A percentile compares a stretch with the other conserved stretches of the same genome.
Conservation (phyloP, 2,329 filamentous ascomycete species). For the Cylindrodendrum hubeiense region DNA sequence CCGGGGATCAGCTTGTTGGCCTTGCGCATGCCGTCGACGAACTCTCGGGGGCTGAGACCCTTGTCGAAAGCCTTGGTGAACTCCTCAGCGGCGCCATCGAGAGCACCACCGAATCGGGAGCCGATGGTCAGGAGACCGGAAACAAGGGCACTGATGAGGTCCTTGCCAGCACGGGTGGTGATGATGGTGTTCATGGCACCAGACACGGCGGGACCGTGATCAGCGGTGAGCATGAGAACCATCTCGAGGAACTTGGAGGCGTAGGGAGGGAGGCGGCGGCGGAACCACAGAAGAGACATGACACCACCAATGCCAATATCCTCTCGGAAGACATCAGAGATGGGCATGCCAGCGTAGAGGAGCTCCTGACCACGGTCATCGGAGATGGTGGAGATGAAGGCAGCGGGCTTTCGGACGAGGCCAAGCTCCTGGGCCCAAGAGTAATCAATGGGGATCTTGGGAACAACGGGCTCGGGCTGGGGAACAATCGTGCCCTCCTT, state of each 20-base stretch:
- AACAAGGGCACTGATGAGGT: slow-evolving; percentile 94
- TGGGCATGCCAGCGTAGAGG: slow-evolving; percentile 98
- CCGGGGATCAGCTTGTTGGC: slow-evolving; percentile 99
- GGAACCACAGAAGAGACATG: slow-evolving; percentile 99
- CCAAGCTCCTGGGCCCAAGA: slow-evolving; percentile 99
- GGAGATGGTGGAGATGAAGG: slow-evolving; percentile 99
- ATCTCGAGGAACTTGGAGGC: slow-evolving; percentile 99
- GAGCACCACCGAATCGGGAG: slow-evolving; percentile 97
- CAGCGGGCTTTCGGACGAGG: slow-evolving; percentile 98
- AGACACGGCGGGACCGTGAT: slow-evolving; percentile 98
- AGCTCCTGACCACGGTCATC: slow-evolving; percentile 99
- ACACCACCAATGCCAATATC: slow-evolving; percentile 99
- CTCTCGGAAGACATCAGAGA: slow-evolving; percentile 99
- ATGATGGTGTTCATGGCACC: slow-evolving; percentile 99
- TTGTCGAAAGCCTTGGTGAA: slow-evolving; percentile 99
- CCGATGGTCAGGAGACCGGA: slow-evolving; percentile 98
- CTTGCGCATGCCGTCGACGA: slow-evolving; percentile 99
- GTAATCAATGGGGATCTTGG: slow-evolving; percentile 99
- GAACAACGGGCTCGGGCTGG: slow-evolving; percentile 88
- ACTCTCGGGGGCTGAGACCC: slow-evolving; percentile 97
- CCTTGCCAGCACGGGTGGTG: slow-evolving; percentile 98
- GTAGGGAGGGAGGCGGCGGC: slow-evolving; percentile 93
- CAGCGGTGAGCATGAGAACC: slow-evolving; percentile 99
- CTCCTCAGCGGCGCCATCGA: slow-evolving; percentile 97
- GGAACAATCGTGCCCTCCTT: slow-evolving; percentile 87